Conservation (phyloP, 805 yeast genomes). For the Ogataea ganodermae region DNA sequence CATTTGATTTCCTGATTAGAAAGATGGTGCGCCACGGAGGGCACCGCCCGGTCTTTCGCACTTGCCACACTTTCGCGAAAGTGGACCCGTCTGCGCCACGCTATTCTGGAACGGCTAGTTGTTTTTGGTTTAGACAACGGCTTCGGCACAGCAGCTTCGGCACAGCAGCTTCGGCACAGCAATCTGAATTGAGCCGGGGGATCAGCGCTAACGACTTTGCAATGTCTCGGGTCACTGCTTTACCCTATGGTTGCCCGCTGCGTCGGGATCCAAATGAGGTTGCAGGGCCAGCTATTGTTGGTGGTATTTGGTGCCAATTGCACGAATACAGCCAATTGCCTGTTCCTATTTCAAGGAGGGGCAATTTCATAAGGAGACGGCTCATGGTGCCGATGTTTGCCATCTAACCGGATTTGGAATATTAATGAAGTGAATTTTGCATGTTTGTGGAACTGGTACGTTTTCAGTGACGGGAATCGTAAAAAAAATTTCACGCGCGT, state of each 20-base stretch:
- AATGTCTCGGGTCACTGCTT: neutral
- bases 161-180: neutral
- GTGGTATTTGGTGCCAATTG: neutral
- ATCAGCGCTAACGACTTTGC: neutral
- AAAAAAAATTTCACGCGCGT: slow-evolving; percentile 6
- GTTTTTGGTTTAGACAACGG: neutral
- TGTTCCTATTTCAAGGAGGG: neutral
- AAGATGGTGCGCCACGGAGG: neutral
- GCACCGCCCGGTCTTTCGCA: neutral
- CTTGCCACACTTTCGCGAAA: neutral
- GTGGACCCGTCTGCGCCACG: no score
- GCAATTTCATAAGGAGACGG: neutral
- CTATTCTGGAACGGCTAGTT: no score
- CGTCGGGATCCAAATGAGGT: neutral
- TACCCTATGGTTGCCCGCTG: neutral
- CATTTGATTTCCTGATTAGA: slow-evolving; percentile 5
- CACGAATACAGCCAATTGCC: neutral
- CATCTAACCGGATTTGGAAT: slow-evolving; percentile 2
- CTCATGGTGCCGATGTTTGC: neutral
- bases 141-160: neutral
- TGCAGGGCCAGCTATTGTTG: neutral
- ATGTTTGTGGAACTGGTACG: slow-evolving; percentile 1
- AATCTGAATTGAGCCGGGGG: neutral
- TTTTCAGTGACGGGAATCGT: neutral
- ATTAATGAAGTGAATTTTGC: neutral